Evolutionary conservation across 2,329 filamentous ascomycete species (phyloP), one percentile per base, ranked within the genome.

Genomic region (Pyrenochaeta sp.): DNA sequence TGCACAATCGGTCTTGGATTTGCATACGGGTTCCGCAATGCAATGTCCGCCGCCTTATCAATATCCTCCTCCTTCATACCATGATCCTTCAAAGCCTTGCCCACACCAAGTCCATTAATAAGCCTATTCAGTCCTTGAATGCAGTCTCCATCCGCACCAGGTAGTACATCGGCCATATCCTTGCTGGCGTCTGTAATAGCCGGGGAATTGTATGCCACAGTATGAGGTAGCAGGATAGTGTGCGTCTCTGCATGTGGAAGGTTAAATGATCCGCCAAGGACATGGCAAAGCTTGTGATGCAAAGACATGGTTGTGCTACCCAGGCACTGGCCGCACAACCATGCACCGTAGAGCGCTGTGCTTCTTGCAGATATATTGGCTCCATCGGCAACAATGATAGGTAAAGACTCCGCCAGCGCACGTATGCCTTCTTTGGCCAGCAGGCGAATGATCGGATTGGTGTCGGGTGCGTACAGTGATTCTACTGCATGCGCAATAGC

Each of bases 251-350:
- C 82, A 48, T 88, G 84, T 0, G 84, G 82, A 6, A 88, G 74
- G 48, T 81, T 78, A 65, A 87, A 85, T 54, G 75, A 80, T 6
- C 84, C 85, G 17, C 84, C 84, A 1, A 87, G 72, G 0, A 81
- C 81, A 60, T 87, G 84, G 68, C 83, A 86, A 2, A 88, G 76
- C 62, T 87, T 88, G 67, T 87, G 84, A 60, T 87, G 85, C 10
- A 87, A 75, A 2, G 81, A 77, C 81, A 87, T 86, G 39, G 77
- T 77, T 2, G 82, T 80, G 44, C 72, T 79, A 5, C 83, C 83
- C 1, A 86, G 74, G 54, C 81, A 84, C 17, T 74, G 77, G 21
- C 82, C 83, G 54, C 82, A 86, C 1, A 87, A 77, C 82, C 82
- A 87, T 24, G 84, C 83, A 15, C 83, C 84, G 57, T 86, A 85